Evolutionary conservation across 495 filamentous ascomycete species (phyloP).

Genomic region (Cenococcum geophilum): DNA sequence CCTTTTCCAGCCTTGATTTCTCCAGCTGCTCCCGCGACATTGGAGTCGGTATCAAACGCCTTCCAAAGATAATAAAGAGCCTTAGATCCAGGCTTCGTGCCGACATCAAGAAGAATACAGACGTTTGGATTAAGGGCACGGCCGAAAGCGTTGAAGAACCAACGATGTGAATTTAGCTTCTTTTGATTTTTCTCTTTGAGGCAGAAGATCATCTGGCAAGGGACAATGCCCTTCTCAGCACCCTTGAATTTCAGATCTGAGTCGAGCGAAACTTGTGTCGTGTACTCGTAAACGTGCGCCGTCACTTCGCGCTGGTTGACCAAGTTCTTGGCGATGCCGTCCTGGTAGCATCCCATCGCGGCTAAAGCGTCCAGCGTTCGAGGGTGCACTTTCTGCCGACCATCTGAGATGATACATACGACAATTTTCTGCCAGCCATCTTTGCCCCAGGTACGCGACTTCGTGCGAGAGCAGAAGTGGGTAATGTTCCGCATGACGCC

Average conservation of each 20-base stretch:
- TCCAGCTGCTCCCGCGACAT: constrained; percentile 90
- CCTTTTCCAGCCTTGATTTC: constrained; percentile 97
- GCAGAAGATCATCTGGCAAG: constrained; percentile 97
- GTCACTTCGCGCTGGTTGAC: constrained; percentile 83
- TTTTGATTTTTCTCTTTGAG: constrained; percentile 97
- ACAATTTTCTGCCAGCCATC: constrained; percentile 99
- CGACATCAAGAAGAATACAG: constrained; percentile 93
- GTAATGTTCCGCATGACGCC: constrained; percentile 97
- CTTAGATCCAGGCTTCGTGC: constrained; percentile 77
- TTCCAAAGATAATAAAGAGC: constrained; percentile 99
- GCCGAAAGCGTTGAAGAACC: constrained; percentile 99
- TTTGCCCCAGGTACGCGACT: constrained; percentile 93
- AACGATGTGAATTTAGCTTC: constrained; percentile 97
- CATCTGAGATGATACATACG: constrained; percentile 91
- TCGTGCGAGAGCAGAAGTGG: constrained; percentile 89
- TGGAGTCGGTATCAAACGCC: constrained; percentile 95
- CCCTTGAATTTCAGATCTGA: constrained; percentile 96
- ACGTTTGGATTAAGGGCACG: constrained; percentile 89
- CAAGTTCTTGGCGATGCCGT: constrained; percentile 96
- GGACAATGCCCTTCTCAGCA: constrained; percentile 97
- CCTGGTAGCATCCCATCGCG: constrained; percentile 97
- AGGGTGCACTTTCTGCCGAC: constrained; percentile 87
- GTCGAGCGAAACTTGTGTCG: constrained; percentile 94
- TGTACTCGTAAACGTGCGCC: constrained; percentile 98
- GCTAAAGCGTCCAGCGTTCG: constrained; percentile 92